Evolutionary conservation across 805 yeast genomes (phyloP).

Genomic region (Schizosaccharomyces lindneri): DNA sequence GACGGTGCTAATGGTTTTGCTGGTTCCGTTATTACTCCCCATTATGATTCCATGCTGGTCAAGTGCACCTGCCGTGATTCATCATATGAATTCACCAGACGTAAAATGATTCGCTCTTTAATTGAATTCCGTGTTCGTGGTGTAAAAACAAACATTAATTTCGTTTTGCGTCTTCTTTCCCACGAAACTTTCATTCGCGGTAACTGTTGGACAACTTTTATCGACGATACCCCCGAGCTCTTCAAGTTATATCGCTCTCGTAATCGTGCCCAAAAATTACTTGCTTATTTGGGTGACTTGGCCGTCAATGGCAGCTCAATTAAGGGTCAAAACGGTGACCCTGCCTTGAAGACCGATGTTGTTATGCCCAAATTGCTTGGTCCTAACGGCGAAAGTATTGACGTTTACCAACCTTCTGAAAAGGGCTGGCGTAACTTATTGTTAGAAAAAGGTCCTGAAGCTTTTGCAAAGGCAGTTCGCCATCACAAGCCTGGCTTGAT

Average conservation of each 20-base stretch:
- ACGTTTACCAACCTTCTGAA: conserved; percentile 33
- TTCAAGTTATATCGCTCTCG: conserved; percentile 86
- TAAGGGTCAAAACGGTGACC: conserved; percentile 83
- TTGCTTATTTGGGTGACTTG: conserved; percentile 75
- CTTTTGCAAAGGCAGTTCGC: conserved; percentile 73
- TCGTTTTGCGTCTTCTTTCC: conserved; percentile 72
- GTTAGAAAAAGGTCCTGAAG: conserved; percentile 65
- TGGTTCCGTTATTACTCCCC: conserved; percentile 89
- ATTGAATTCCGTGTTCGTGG: conserved; percentile 97
- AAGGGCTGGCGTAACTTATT: conserved; percentile 84
- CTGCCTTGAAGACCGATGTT: conserved; percentile 57
- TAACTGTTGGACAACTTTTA: conserved; percentile 92
- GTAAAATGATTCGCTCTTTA: conserved; percentile 91
- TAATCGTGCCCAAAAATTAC: conserved; percentile 86
- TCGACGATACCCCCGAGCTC: conserved; percentile 89
- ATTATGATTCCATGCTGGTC: conserved; percentile 93
- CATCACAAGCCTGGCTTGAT: conserved; percentile 61
- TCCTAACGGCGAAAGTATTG: conserved; percentile 19
- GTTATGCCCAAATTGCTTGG: conserved; percentile 50
- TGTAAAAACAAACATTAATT: conserved; percentile 94
- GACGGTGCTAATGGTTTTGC: conserved; percentile 98
- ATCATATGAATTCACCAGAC: conserved; percentile 83
- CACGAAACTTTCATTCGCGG: conserved; percentile 69
- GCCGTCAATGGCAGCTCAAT: conserved; percentile 91
- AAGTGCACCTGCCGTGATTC: conserved; percentile 95